A percentile compares a stretch with the other conserved stretches of the same genome.
phyloP scores from a whole-genome alignment of 2,329 filamentous ascomycete species.

The Fusarium lateritium region DNA sequence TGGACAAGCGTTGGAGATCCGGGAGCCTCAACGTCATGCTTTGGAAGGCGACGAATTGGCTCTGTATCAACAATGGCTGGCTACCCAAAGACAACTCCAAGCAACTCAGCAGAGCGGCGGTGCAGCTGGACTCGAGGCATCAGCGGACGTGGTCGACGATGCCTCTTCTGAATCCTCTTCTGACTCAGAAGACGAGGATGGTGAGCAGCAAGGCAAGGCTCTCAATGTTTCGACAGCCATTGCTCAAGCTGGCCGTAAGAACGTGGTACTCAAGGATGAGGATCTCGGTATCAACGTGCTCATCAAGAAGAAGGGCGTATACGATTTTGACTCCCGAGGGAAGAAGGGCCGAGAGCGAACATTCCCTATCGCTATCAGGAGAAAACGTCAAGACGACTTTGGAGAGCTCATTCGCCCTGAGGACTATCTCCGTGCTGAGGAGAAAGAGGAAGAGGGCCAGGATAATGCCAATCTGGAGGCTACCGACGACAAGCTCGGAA shows the following conservation, averaged over 20 bases:
- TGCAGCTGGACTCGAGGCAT: conserved; percentile 76
- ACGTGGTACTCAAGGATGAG: conserved; percentile 87
- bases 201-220: conserved; percentile 91
- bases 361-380: conserved; percentile 87
- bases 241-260: conserved; percentile 86
- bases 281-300: conserved; percentile 94
- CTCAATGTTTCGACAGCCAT: conserved; percentile 90
- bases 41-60: conserved; percentile 82
- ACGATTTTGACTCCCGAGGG: conserved; percentile 91
- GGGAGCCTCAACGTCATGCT: conserved; percentile 72
- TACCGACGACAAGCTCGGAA: conserved; percentile 78
- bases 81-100: conserved; percentile 88
- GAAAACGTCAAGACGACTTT: conserved; percentile 89
- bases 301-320: conserved; percentile 88
- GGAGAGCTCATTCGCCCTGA: conserved; percentile 94
- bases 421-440: conserved; percentile 93
- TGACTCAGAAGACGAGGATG: conserved; percentile 89
- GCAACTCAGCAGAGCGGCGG: conserved; percentile 82
- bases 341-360: conserved; percentile 94
- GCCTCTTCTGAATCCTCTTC: conserved; percentile 89
- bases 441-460: conserved; percentile 82
- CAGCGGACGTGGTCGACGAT: conserved; percentile 84
- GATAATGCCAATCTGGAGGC: conserved; percentile 59
- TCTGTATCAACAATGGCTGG: conserved; percentile 92
- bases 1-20: conserved; percentile 73